phyloP scores from a whole-genome alignment of 495 filamentous ascomycete genomes.

The Aspergillus heteromorphus region DNA sequence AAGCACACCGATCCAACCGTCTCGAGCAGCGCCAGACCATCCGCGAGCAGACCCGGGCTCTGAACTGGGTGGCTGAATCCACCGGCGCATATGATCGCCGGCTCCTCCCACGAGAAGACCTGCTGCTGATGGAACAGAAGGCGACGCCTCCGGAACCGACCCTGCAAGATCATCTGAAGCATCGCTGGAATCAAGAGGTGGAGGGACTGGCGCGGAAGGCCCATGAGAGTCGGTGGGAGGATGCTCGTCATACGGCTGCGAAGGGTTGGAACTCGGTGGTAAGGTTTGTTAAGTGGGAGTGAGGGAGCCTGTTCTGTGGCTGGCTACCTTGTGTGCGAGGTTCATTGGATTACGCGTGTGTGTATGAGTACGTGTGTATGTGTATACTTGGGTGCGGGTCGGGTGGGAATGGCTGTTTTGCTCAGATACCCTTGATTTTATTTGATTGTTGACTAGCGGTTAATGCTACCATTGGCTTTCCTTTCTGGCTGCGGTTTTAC shows the following conservation, averaged over 20 bases:
- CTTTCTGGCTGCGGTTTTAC: neutral
- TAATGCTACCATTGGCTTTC: neutral
- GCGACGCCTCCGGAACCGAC: constrained; percentile 32
- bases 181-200: constrained; percentile 74
- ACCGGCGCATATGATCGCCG: constrained; percentile 40
- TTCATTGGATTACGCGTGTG: constrained; percentile 10
- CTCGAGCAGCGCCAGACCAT: constrained; percentile 63
- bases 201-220: constrained; percentile 62
- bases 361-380: constrained; percentile 8
- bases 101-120: constrained; percentile 25
- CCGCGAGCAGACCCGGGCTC: constrained; percentile 59
- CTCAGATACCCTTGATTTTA: constrained; percentile 16
- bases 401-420: neutral
- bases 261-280: constrained; percentile 29
- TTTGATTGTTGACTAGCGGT: constrained; percentile 2
- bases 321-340: too few relatives aligned
- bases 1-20: constrained; percentile 68
- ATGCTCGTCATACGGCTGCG: constrained; percentile 45
- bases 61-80: constrained; percentile 51
- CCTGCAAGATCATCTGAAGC: constrained; percentile 63
- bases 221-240: constrained; percentile 58
- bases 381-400: constrained; percentile 1
- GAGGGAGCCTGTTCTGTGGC: too few relatives aligned
- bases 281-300: constrained; percentile 34
- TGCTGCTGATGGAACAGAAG: constrained; percentile 16